Percentiles rank a stretch among this genome's conserved stretches.
Evolutionary conservation across 768 basidiomycete genomes (phyloP).

Genomic region (Leccinum aurantiacum): DNA sequence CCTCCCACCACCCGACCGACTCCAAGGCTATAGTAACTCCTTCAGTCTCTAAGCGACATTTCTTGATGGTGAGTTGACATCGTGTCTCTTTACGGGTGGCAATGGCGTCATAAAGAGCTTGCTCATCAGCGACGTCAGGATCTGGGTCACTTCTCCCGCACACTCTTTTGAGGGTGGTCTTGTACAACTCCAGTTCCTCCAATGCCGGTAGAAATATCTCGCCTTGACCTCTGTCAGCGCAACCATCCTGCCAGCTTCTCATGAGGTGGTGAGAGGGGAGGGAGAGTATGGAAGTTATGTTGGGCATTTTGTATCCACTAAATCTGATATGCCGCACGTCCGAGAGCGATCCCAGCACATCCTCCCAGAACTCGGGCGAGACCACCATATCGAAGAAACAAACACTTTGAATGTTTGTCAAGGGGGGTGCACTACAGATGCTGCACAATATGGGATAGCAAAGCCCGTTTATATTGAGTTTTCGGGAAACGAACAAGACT

Average conservation of each 20-base stretch:
- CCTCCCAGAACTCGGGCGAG: not conserved
- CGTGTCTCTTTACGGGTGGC: not conserved
- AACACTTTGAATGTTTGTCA: not conserved
- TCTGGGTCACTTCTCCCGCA: not conserved
- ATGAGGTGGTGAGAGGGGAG: not conserved
- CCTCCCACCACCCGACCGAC: not conserved
- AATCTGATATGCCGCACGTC: not conserved
- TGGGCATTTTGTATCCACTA: not conserved
- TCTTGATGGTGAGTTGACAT: not conserved
- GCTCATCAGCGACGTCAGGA: not conserved
- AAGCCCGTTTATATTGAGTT: no score
- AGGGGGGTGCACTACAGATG: not conserved
- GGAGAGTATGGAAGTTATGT: not conserved
- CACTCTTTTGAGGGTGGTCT: not conserved
- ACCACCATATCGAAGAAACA: not conserved
- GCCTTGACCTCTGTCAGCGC: not conserved
- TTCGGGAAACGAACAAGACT: not conserved
- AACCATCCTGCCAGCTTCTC: not conserved
- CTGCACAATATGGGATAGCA: not conserved
- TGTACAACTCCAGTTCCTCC: not conserved
- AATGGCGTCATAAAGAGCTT: not conserved
- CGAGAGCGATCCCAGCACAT: not conserved
- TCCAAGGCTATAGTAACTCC: not conserved
- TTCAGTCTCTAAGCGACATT: not conserved
- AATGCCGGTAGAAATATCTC: not conserved